Evolutionary conservation across 257 asterid genomes (phyloP).

Genomic region (Fraxinus anomala): DNA sequence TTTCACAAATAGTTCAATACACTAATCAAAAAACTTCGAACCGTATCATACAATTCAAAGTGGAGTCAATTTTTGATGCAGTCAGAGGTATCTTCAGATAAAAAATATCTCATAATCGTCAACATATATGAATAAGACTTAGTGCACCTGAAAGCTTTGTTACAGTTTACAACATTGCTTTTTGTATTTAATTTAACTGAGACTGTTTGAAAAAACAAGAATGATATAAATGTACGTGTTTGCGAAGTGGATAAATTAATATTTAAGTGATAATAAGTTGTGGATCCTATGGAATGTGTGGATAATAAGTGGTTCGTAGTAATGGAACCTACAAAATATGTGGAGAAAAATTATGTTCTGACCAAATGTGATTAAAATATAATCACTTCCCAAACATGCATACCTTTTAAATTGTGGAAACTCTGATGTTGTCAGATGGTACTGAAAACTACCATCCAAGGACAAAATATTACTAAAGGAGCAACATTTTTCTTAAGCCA

Average conservation of each 20-base stretch:
- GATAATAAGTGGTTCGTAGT: no score
- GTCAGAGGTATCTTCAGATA: background rate
- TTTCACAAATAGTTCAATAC: conserved; percentile 6
- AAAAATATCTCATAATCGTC: conserved; percentile 1
- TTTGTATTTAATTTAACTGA: background rate
- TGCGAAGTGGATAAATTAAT: no score
- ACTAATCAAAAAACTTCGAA: background rate
- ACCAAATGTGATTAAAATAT: no score
- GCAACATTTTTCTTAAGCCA: conserved; percentile 1
- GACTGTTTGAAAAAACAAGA: background rate
- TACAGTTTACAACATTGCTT: background rate
- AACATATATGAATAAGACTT: background rate
- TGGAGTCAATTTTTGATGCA: background rate
- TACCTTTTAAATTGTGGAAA: background rate
- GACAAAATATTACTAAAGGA: conserved; percentile 5
- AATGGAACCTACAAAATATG: no score
- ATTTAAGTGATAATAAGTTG: no score
- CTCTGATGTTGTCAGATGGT: conserved; percentile 1
- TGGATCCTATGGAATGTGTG: no score
- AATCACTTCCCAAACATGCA: no score
- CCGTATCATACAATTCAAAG: conserved; percentile 12
- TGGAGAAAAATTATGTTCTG: no score
- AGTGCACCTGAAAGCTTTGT: conserved; percentile 9
- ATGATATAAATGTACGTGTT: background rate
- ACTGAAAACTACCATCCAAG: conserved; percentile 2